Evolutionary conservation across 179 eudicot genomes (phyloP).

Genomic region (Drosera spatulata): DNA sequence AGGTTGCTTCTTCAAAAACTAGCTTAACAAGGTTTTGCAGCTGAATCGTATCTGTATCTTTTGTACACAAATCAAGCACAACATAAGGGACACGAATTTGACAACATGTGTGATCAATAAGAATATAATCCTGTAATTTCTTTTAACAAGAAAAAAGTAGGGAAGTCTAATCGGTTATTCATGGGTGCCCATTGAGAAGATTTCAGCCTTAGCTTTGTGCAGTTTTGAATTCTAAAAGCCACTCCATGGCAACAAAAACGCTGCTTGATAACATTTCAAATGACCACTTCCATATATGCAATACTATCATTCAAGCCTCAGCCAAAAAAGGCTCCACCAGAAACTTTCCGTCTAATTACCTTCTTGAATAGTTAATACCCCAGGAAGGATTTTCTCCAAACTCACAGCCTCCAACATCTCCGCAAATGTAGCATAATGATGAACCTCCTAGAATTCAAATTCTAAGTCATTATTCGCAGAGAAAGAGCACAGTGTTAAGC

Average conservation of each 20-base stretch:
- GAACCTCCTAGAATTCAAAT: slow-evolving; percentile 42
- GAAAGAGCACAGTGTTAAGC: background rate
- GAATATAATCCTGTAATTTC: no score
- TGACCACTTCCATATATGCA: background rate
- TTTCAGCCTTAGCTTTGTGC: no score
- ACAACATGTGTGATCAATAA: no score
- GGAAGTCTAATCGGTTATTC: no score
- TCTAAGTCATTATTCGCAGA: slow-evolving; percentile 3
- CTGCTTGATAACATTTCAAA: background rate
- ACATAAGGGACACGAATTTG: no score
- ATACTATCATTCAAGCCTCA: background rate
- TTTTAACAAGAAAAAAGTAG: no score
- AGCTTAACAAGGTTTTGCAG: no score
- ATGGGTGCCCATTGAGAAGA: no score
- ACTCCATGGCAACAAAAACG: background rate
- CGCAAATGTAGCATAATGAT: slow-evolving; percentile 48
- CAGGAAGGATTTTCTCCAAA: slow-evolving; percentile 68
- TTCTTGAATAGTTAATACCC: slow-evolving; percentile 54
- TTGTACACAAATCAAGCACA: no score
- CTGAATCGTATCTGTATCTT: no score
- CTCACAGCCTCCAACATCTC: slow-evolving; percentile 75
- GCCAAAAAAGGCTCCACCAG: background rate
- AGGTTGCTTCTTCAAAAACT: no score
- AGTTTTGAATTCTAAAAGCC: background rate
- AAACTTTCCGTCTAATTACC: slow-evolving; percentile 25